Base-by-base conservation (phyloP, 2,329 filamentous ascomycete species). In the Colletotrichum liaoningense region DNA sequence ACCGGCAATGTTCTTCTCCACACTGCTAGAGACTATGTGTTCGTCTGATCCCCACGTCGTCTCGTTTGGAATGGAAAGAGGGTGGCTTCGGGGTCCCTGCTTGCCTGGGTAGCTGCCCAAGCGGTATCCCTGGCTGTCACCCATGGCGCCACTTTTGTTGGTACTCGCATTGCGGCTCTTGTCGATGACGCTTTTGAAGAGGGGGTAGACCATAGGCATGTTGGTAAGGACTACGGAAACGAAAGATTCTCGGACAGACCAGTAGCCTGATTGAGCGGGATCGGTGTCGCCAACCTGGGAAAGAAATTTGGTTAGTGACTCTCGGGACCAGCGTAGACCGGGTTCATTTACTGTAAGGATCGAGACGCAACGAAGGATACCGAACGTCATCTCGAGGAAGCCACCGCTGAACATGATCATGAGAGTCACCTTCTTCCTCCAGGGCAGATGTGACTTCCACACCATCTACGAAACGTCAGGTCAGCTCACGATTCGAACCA, bases 211-310 rank as follows among this genome's bases (percentile, higher is more conserved):
- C 79, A 84, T 82, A 3, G 83, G 83, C 75, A 83, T 77, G 68
- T 84, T 84, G 16, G 82, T 82, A 54, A 84, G 75, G 30, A 83
- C 80, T 16, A 83, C 77, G 6, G 82, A 82, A 63, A 84, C 82
- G 73, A 84, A 84, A 0, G 81, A 82, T 73, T 84, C 83, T 35
- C 83, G 79, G 67, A 83, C 79, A 35, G 83, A 83, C 83, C 83
- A 84, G 74, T 80, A 81, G 3, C 80, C 80, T 1, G 79, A 81
- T 67, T 80, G 79, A 6, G 80, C 77, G 0, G 79, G 76, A 33
- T 81, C 80, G n/a, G 60, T 73, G 38, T 82, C 77, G 19, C 79
- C 79, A 5, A 77, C 67, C 69, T 83, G 76, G 8, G 76, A 30
- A 8, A 6, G 42, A 0, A 7, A n/a, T 46, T 8, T 11, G 35